A percentile compares a stretch with the other conserved stretches of the same genome.
phyloP scores from a whole-genome alignment of 1,284 basidiomycete species.

The Ganoderma leucocontextum region DNA sequence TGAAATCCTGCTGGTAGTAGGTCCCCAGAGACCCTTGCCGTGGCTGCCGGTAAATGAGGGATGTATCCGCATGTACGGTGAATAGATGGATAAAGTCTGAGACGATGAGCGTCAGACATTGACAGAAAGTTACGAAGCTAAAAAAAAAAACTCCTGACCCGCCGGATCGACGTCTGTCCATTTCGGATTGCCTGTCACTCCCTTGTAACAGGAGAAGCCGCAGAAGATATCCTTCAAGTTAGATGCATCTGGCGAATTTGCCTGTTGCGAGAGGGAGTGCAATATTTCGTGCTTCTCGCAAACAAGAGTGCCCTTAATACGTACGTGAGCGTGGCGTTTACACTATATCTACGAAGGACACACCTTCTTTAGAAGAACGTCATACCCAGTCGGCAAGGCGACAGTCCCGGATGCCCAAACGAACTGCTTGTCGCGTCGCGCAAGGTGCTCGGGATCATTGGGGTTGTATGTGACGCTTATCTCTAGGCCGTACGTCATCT shows the following conservation, averaged over 20 bases:
- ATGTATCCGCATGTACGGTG: conserved; percentile 50
- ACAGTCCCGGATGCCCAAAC: conserved; percentile 43
- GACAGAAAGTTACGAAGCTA: neutral
- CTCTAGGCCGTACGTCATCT: conserved; percentile 46
- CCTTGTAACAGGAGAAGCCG: conserved; percentile 52
- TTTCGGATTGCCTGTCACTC: conserved; percentile 37
- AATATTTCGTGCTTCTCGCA: conserved; percentile 51
- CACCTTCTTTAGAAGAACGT: conserved; percentile 46
- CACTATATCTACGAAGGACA: neutral
- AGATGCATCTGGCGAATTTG: conserved; percentile 34
- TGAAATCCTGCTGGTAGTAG: conserved; percentile 52
- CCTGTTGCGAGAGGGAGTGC: conserved; percentile 47
- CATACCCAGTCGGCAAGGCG: conserved; percentile 43
- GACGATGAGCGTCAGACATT: neutral
- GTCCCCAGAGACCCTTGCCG: conserved; percentile 26
- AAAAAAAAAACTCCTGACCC: conserved; percentile 37
- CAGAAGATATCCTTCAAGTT: conserved; percentile 26
- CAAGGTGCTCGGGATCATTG: conserved; percentile 42
- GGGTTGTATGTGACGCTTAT: conserved; percentile 40
- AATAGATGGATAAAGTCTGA: conserved; percentile 56
- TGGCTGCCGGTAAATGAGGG: conserved; percentile 38
- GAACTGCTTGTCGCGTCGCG: conserved; percentile 35
- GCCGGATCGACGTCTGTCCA: conserved; percentile 55
- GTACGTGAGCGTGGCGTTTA: neutral
- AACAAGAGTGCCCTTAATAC: conserved; percentile 44